Conservation (phyloP, 257 asterid species). For the Asclepias syriaca region DNA sequence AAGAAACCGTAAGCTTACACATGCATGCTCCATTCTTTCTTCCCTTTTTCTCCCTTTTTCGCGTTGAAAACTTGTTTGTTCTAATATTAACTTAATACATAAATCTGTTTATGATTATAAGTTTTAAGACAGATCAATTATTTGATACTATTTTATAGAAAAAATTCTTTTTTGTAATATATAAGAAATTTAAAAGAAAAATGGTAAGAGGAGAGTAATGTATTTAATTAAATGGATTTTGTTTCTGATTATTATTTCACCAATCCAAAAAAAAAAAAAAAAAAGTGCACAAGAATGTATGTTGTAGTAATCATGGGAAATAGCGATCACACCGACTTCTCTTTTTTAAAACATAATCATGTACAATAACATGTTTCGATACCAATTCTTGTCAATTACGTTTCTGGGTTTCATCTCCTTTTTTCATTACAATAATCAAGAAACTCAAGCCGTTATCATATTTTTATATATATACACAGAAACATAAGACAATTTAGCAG, state of each 20-base stretch:
- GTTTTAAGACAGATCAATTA: too few species aligned
- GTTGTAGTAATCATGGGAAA: slow-evolving; percentile 7
- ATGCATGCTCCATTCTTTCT: too few species aligned
- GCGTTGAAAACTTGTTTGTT: too few species aligned
- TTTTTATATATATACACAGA: not conserved
- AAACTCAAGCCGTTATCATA: not conserved
- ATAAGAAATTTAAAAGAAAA: too few species aligned
- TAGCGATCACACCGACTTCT: slow-evolving; percentile 5
- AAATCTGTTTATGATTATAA: too few species aligned
- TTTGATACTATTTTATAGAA: too few species aligned
- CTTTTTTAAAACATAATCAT: slow-evolving; percentile 16
- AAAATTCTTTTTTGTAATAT: too few species aligned
- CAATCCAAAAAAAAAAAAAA: too few species aligned
- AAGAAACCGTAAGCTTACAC: not conserved
- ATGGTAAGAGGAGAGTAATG: too few species aligned
- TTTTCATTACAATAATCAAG: not conserved
- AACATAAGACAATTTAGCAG: slow-evolving; percentile 12
- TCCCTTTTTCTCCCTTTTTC: too few species aligned
- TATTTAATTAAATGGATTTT: not conserved
- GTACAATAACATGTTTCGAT: slow-evolving; percentile 1
- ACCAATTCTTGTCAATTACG: not conserved
- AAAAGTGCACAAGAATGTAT: not conserved
- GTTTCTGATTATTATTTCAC: not conserved
- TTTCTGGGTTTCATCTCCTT: not conserved
- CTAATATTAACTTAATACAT: too few species aligned